phyloP scores from a whole-genome alignment of 805 yeast species.

The Candida suzukii region DNA sequence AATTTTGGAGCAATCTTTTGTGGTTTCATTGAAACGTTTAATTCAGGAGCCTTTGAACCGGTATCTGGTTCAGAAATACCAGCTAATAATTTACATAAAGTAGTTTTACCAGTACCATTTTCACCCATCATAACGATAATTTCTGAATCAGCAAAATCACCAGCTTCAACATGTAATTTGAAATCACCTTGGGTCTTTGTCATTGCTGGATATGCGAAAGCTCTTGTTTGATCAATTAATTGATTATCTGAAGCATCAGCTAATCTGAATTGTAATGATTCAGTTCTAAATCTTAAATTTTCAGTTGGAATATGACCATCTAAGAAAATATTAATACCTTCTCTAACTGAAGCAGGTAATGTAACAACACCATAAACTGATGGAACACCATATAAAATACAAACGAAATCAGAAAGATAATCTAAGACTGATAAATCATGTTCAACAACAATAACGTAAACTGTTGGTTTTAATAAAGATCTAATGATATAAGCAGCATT shows the following conservation, averaged over 20 bases:
- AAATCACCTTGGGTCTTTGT: constrained; percentile 93
- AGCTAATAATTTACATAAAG: constrained; percentile 91
- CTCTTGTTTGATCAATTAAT: constrained; percentile 70
- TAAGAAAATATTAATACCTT: constrained; percentile 96
- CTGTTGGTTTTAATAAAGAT: constrained; percentile 66
- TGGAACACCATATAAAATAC: constrained; percentile 96
- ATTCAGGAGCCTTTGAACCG: constrained; percentile 71
- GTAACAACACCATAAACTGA: constrained; percentile 99
- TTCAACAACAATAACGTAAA: constrained; percentile 93
- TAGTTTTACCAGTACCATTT: constrained; percentile 99
- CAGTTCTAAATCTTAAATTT: constrained; percentile 94
- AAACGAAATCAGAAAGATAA: constrained; percentile 92
- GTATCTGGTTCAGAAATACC: constrained; percentile 88
- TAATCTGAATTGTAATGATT: constrained; percentile 87
- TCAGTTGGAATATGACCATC: constrained; percentile 98
- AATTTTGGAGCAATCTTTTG: constrained; percentile 98
- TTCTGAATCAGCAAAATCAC: constrained; percentile 94
- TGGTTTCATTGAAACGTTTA: constrained; percentile 96
- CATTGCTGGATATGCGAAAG: constrained; percentile 76
- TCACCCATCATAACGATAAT: constrained; percentile 99
- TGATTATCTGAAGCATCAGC: constrained; percentile 81
- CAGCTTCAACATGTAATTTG: constrained; percentile 71
- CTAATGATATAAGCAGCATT: constrained; percentile 95
- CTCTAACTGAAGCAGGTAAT: constrained; percentile 93
- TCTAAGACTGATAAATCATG: constrained; percentile 98